Base-by-base conservation (phyloP, 2,329 filamentous ascomycete genomes). In the Bipolaris zeicola region DNA sequence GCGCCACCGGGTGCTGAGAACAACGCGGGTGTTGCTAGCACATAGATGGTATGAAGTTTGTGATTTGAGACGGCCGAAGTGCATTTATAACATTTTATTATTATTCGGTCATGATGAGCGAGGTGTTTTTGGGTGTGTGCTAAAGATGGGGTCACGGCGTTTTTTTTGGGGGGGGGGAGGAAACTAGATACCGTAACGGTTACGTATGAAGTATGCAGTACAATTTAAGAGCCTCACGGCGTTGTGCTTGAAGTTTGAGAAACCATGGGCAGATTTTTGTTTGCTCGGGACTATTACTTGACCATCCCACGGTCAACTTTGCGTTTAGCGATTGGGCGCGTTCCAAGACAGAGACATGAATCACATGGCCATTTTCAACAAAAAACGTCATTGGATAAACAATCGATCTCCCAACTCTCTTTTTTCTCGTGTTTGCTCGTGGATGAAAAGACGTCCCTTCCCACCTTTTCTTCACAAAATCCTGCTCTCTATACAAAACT, bases 1-100 rank as follows among this genome's bases (percentile, higher is more conserved):
- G 56, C 51, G 14, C 50, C 52, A 13, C 50, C 58, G 0, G 70
- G 64, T 3, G 52, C 43, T 13, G 69, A 74, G 47, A 73, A 72
- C 45, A 71, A 68, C 49, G 47, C 43, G 3, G 60, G 45, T 6
- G 55, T 50, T 13, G 33, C 45, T 22, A 37, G 47, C 44, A 44
- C 59, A 7, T 50, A 31, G 18, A 6, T 13, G 10, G 34, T 6
- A 11, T 5, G 24, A 8, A 20, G 28, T 10, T 11, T 13, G 14
- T 47, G 44, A 5, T 10, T 10, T 26, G 10, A 5, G 6, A 8
- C 16, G 24, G 45, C 6, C 6, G 24, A 2, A 14, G 6, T 10
- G 18, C 34, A 26, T 37, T 36, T 38, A 7, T 36, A 18, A 26
- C 14, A 28, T 48, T 48, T 38, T 18, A 38, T 48, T 22, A 37